Percentiles rank a stretch among this genome's conserved stretches.
Evolutionary conservation across 1,284 basidiomycete genomes (phyloP).

Genomic region (Ceratobasidium sp.): DNA sequence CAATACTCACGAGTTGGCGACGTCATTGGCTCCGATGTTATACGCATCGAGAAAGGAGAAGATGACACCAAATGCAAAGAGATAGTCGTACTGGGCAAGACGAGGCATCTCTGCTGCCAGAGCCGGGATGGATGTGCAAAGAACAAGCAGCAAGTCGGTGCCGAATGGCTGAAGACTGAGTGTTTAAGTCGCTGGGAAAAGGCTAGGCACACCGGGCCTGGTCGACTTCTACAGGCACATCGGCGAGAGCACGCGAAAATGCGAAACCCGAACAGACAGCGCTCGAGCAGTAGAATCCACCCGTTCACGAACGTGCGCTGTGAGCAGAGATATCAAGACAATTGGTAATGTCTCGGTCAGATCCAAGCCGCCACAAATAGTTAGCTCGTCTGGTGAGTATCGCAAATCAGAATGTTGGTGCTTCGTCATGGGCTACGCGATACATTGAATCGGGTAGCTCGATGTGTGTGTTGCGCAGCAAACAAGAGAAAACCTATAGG

Average conservation of each 20-base stretch:
- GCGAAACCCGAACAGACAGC: not conserved
- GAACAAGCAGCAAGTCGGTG: conserved; percentile 15
- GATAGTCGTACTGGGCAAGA: conserved; percentile 59
- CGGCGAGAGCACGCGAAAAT: conserved; percentile 11
- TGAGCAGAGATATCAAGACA: not conserved
- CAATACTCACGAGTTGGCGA: conserved; percentile 51
- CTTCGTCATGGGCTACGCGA: not conserved
- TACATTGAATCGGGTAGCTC: not conserved
- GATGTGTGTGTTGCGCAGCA: not conserved
- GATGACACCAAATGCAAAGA: conserved; percentile 60
- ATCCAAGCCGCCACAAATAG: not conserved
- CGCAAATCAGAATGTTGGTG: not conserved
- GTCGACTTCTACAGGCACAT: conserved; percentile 42
- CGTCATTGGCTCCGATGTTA: conserved; percentile 63
- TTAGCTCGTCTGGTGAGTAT: not conserved
- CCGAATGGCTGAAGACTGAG: not conserved
- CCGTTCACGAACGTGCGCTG: conserved; percentile 42
- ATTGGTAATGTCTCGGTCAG: conserved; percentile 5
- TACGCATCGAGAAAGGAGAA: conserved; percentile 62
- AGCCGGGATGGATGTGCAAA: not conserved
- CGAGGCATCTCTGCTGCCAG: conserved; percentile 32
- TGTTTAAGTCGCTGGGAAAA: conserved; percentile 27
- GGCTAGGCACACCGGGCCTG: conserved; percentile 40
- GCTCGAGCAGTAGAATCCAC: conserved; percentile 21
- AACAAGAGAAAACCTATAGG: not conserved